Evolutionary conservation across 176 grass and related monocot genomes (phyloP), one percentile per base, ranked within the genome.

Genomic region (Oryza meyeriana): DNA sequence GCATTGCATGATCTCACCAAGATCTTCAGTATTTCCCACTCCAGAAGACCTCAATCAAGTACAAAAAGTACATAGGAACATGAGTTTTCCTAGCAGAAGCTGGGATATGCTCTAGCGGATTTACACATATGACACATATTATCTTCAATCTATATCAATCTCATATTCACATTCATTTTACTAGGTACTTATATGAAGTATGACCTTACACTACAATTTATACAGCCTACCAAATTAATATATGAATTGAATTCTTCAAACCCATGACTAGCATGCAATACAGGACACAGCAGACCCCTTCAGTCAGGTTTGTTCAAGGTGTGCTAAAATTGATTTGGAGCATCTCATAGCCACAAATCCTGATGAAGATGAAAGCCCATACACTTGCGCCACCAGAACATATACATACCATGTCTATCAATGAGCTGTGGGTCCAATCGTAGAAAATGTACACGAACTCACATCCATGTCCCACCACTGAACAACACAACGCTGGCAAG

Each of bases 371-470:
- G 83, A 20, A 25, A 47, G 31, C 1, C 68, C 74, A 2, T 93
- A 93, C 0, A 87, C 93, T 71, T 92, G 89, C 14, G 79, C 96
- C 22, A 79, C n/a, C 1, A 93, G 93, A 34, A 99, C 93, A 24
- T 99, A 99, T 1, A n/a, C n/a, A n/a, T n/a, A 99, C 85, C 9
- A 90, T 91, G 1, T 95, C 87, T 0, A 63, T 91, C 58, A 99
- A 81, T 9, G 87, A 93, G 85, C 96, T 98, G 78, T 98, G 90
- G n/a, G 75, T 91, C 82, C 95, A 88, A 1, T 92, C 92, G 0
- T 98, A 95, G 69, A 98, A 95, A 59, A 93, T 76, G 50, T 98
- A 95, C 50, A 98, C 95, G 0, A 98, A 98, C 90, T 50, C 95
- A 38, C 59, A 87, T 70, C 92, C 95, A 98, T 44, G 95, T 98